Evolutionary conservation across 2,329 filamentous ascomycete species (phyloP), one percentile per base, ranked within the genome.

Genomic region (Penicillium fuscoglaucum): DNA sequence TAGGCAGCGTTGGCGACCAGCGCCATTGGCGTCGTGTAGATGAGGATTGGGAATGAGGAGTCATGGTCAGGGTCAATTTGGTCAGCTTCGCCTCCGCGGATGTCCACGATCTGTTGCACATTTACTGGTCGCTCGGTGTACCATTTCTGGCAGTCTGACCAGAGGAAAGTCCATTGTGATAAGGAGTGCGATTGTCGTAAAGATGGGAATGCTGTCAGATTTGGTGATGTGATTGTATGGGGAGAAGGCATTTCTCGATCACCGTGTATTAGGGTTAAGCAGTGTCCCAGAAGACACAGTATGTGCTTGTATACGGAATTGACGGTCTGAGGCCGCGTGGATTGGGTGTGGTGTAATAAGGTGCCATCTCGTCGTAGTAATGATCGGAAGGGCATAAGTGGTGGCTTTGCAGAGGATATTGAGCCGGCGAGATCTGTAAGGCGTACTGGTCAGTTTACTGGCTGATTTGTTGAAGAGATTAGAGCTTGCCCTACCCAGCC

Each of bases 1-100:
- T 69, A 69, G 7, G 65, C 61, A 13, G 57, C 57, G 37, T 68
- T 69, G 35, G 66, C 66, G 56, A 64, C 59, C 58, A 69, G 67
- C 57, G 67, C 66, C 57, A 68, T 61, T n/a, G 67, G 64, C 0
- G 67, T 68, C 4, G 67, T 68, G 35, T 63, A 69, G 26, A 69
- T 67, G 15, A 69, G 56, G 17, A 69, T 69, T 0, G 67, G 67
- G 7, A 68, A 66, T 3, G 65, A 66, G 5, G 66, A 67, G 44
- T 58, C 37, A 31, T 66, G 66, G 4, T 62, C 58, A 2, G 62
- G 58, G 15, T 69, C 65, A 2, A 69, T 66, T n/a, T 64, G 58
- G 19, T 67, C 67, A 1, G 67, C 67, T 40, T 68, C 66, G 10
- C 59, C 61, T 12, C 66, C 66, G 3, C 66, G 64, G 6, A 69